phyloP scores from a whole-genome alignment of 345 rosid genomes.

The Hirschfeldia incana region DNA sequence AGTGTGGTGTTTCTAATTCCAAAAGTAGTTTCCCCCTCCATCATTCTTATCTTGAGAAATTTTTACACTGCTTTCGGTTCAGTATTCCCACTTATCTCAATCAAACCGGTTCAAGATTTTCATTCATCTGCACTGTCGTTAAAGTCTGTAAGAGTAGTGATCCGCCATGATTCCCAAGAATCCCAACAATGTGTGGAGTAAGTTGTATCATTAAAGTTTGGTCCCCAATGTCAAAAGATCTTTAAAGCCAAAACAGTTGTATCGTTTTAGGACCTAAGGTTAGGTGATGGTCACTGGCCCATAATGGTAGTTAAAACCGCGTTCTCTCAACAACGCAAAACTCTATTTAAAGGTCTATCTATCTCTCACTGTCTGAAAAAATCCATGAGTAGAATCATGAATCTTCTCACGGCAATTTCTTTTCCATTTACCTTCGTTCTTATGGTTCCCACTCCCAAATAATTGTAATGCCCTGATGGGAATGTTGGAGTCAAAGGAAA shows the following conservation, averaged over 20 bases:
- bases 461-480: background rate
- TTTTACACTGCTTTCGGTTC: background rate
- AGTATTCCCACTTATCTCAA: background rate
- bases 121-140: no score
- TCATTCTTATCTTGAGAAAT: background rate
- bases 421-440: background rate
- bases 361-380: background rate
- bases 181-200: no score
- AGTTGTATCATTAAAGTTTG: background rate
- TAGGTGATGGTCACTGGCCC: background rate
- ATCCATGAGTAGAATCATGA: background rate
- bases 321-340: background rate
- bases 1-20: no score
- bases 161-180: no score
- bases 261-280: background rate
- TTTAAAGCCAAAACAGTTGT: background rate
- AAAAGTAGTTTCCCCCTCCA: no score
- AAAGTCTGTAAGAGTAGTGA: no score
- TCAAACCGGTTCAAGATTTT: background rate
- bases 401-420: background rate
- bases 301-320: background rate
- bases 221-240: background rate
- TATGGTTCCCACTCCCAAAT: background rate
- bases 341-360: background rate
- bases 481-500: background rate